Base-by-base conservation (phyloP, 2,329 filamentous ascomycete species). In the Xylariaceae sp. region DNA sequence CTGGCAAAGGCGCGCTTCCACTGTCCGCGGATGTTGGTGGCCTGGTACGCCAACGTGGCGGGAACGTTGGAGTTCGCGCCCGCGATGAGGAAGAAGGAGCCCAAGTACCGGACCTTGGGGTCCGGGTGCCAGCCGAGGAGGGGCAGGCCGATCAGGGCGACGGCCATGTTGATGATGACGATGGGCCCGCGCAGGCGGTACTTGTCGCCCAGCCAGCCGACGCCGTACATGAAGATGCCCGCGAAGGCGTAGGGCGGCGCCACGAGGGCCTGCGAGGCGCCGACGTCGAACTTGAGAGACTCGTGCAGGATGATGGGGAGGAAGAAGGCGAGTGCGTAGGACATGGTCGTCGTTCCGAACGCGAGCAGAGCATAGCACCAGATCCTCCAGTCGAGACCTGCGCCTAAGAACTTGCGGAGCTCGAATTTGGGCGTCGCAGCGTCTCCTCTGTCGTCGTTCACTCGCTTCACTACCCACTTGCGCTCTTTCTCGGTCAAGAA, bases 1-100 rank as follows among this genome's bases (percentile, higher is more conserved):
- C 78, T 85, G 59, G 78, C 82, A 50, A 92, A 81, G 1, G 86
- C 86, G 33, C 88, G 78, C 67, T 90, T 94, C 85, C 86, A 94
- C 64, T 92, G 86, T 0, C 86, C 87, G 37, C 85, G 80, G 55
- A 94, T 83, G 62, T 94, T 94, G 65, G 90, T 92, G 29, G 85
- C 85, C 65, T 90, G 86, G 65, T 87, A 92, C 0, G 85, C 75
- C 67, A 94, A 78, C 31, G 78, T 70, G 2, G 78, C 71, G 0
- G 88, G 87, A 4, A 90, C 70, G 57, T 92, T 92, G 48, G 81
- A 75, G 61, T 88, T 88, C 47, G 81, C 79, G 6, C 84, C 86
- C 0, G 83, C 83, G 0, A 83, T 83, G n/a, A 78, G 73, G 33
- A 89, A 65, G 65, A 89, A 89, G 41, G 87, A 73, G 38, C 84